Evolutionary conservation across 352 stramenopile species (phyloP).

Genomic region (Pilasporangium apinafurcum): DNA sequence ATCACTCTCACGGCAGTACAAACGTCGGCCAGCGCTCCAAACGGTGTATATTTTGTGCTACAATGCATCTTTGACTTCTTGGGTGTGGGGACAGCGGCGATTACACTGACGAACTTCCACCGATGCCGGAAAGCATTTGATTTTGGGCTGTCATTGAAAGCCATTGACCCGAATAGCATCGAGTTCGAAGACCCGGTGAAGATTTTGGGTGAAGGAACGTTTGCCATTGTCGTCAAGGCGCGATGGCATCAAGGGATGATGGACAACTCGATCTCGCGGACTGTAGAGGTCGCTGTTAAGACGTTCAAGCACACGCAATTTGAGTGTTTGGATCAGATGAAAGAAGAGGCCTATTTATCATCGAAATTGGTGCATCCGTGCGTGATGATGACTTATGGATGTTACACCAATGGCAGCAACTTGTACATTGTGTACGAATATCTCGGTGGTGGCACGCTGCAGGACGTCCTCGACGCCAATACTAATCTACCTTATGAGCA

Average conservation of each 20-base stretch:
- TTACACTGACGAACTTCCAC: conserved; percentile 75
- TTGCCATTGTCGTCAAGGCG: conserved; percentile 69
- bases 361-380: conserved; percentile 73
- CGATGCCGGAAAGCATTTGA: conserved; percentile 67
- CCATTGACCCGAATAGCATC: conserved; percentile 66
- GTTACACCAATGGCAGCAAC: conserved; percentile 72
- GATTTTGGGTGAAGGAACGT: conserved; percentile 77
- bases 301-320: conserved; percentile 78
- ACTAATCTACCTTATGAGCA: conserved; percentile 49
- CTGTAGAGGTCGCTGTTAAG: conserved; percentile 73
- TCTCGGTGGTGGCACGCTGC: conserved; percentile 71
- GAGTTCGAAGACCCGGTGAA: conserved; percentile 76
- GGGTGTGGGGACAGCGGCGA: conserved; percentile 51
- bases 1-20: conserved; percentile 56
- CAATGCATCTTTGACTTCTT: conserved; percentile 69
- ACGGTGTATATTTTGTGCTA: conserved; percentile 29
- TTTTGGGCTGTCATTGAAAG: conserved; percentile 72
- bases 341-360: conserved; percentile 76
- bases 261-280: conserved; percentile 32
- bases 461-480: conserved; percentile 59
- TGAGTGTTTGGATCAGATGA: conserved; percentile 70
- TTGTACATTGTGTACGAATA: conserved; percentile 83
- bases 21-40: conserved; percentile 17
- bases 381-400: conserved; percentile 83
- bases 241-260: conserved; percentile 54